Conservation (phyloP, 2,329 filamentous ascomycete genomes). For the Alternaria viburni region DNA sequence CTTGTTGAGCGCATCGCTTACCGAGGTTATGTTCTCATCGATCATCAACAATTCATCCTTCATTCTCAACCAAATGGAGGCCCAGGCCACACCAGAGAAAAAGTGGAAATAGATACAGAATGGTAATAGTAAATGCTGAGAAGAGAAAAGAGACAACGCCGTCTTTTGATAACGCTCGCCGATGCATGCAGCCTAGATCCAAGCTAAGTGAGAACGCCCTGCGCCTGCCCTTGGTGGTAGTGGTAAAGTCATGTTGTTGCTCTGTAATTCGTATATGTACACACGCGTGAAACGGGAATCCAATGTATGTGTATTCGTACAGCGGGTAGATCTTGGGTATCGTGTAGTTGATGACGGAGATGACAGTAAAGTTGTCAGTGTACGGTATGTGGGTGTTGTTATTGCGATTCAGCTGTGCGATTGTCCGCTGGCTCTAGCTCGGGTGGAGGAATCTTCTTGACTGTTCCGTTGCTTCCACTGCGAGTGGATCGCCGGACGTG, state of each 20-base stretch:
- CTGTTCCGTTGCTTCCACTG: slow-evolving; percentile 58
- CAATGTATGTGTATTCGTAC: slow-evolving; percentile 27
- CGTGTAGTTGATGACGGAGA: slow-evolving; percentile 16
- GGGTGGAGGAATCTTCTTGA: slow-evolving; percentile 54
- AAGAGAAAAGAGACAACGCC: slow-evolving; percentile 9
- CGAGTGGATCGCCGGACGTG: slow-evolving; percentile 50
- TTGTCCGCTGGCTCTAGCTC: slow-evolving; percentile 20
- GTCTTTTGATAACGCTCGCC: slow-evolving; percentile 14
- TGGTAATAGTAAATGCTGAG: background rate
- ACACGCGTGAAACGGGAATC: slow-evolving; percentile 16
- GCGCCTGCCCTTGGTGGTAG: slow-evolving; percentile 4
- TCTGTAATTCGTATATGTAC: slow-evolving; percentile 22
- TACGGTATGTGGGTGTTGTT: slow-evolving; percentile 10
- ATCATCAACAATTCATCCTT: slow-evolving; percentile 1
- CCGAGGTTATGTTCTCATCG: background rate
- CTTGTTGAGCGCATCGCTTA: background rate
- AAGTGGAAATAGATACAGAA: slow-evolving; percentile 3
- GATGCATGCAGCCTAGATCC: slow-evolving; percentile 16
- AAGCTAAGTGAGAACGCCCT: slow-evolving; percentile 17
- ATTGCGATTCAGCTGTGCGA: slow-evolving; percentile 7
- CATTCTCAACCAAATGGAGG: background rate
- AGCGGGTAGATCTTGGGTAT: slow-evolving; percentile 19
- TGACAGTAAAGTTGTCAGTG: slow-evolving; percentile 19
- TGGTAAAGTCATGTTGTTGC: slow-evolving; percentile 8
- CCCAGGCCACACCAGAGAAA: background rate